Percentiles rank a stretch among this genome's conserved stretches.
Conservation (phyloP, 257 asterid genomes). For the Gentiana straminea region DNA sequence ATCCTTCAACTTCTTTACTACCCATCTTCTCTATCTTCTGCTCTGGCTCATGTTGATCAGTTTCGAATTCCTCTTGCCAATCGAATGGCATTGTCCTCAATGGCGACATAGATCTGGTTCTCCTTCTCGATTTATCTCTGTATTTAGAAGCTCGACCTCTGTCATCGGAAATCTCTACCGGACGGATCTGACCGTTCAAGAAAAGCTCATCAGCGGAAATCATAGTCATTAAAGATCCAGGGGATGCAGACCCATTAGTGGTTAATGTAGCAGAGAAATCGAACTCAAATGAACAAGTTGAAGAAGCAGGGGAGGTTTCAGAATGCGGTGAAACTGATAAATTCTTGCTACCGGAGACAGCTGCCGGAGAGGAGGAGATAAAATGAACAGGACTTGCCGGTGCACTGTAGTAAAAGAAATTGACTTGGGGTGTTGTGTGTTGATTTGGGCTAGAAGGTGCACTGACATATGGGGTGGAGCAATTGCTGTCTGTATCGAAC, state of each 20-base stretch:
- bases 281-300: constrained; percentile 38
- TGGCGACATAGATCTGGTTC: constrained; percentile 93
- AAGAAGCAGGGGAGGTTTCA: constrained; percentile 10
- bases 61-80: constrained; percentile 24
- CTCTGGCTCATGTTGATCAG: neutral
- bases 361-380: constrained; percentile 22
- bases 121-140: constrained; percentile 58
- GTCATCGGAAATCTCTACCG: constrained; percentile 61
- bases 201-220: constrained; percentile 85
- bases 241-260: constrained; percentile 20
- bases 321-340: constrained; percentile 7
- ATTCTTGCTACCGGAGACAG: neutral
- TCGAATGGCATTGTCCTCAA: constrained; percentile 35
- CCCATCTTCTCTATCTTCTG: constrained; percentile 5
- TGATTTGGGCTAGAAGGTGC: constrained; percentile 93
- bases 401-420: constrained; percentile 78
- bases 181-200: constrained; percentile 88
- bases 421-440: constrained; percentile 13
- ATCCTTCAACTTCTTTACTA: constrained; percentile 3
- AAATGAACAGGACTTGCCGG: constrained; percentile 91
- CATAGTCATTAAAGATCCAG: constrained; percentile 66
- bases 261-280: constrained; percentile 45
- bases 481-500: constrained; percentile 43
- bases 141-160: constrained; percentile 52
- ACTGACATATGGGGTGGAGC: constrained; percentile 89